Conservation (phyloP, 2,329 filamentous ascomycete genomes). For the Neophaeococcomyces mojaviensis region DNA sequence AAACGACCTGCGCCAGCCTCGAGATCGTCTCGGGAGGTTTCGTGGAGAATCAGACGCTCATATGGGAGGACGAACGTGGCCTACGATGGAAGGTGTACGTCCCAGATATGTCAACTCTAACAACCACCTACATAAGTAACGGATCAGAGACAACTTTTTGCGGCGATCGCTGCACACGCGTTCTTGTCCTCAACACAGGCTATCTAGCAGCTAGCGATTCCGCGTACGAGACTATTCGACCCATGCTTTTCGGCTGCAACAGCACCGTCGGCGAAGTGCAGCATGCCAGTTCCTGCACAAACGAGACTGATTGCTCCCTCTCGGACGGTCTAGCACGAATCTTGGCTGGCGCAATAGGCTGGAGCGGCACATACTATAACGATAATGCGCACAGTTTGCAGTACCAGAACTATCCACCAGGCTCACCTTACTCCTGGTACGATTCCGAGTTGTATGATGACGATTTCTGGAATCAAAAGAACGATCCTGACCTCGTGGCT, state of each 20-base stretch:
- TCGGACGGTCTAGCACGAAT: constrained; percentile 16
- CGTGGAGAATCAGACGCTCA: background rate
- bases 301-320: constrained; percentile 3
- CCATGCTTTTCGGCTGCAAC: constrained; percentile 17
- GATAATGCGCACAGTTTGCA: constrained; percentile 4
- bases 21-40: constrained; percentile 2
- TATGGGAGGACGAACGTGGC: background rate
- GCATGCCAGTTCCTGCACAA: background rate
- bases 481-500: constrained; percentile 6
- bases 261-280: constrained; percentile 16
- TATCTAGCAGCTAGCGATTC: constrained; percentile 13
- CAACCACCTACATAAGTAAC: constrained; percentile 7
- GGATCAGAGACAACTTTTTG: constrained; percentile 6
- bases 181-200: constrained; percentile 17
- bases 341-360: constrained; percentile 21
- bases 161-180: constrained; percentile 19
- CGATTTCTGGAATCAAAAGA: background rate
- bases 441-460: background rate
- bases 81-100: background rate
- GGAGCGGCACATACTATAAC: constrained; percentile 10
- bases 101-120: background rate
- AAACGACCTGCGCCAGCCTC: constrained; percentile 3
- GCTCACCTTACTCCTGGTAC: constrained; percentile 4
- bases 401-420: constrained; percentile 2
- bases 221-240: constrained; percentile 1